Percentiles rank a stretch among this genome's conserved stretches.
Conservation (phyloP, 106 monocot species). For the Hemerocallis citrina region DNA sequence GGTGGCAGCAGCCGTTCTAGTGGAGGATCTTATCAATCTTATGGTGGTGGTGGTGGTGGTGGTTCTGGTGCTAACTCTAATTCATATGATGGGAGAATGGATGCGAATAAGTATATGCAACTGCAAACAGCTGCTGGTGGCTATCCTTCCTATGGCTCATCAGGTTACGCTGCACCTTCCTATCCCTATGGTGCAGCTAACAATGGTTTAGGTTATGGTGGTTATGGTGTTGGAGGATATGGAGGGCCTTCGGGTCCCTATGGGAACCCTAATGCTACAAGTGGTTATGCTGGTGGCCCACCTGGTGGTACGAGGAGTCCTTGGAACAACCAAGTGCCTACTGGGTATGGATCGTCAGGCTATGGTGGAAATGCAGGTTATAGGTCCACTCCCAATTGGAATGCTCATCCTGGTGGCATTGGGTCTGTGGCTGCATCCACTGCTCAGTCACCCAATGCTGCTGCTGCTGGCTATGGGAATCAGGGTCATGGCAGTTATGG, state of each 20-base stretch:
- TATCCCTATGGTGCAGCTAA: slow-evolving; percentile 65
- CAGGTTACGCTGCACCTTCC: slow-evolving; percentile 51
- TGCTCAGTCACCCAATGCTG: slow-evolving; percentile 42
- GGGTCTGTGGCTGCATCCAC: slow-evolving; percentile 26
- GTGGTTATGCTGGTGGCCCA: slow-evolving; percentile 60
- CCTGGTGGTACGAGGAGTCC: slow-evolving; percentile 56
- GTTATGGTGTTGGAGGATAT: not conserved
- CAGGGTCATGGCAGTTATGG: slow-evolving; percentile 77
- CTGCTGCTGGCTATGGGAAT: slow-evolving; percentile 50
- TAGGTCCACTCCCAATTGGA: slow-evolving; percentile 51
- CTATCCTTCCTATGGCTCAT: slow-evolving; percentile 30
- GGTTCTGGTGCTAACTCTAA: slow-evolving; percentile 31
- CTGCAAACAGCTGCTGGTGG: slow-evolving; percentile 42
- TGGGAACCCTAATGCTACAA: slow-evolving; percentile 10
- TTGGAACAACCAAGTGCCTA: slow-evolving; percentile 65
- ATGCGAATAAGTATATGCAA: slow-evolving; percentile 63
- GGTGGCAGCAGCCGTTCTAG: slow-evolving; percentile 33
- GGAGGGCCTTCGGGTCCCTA: not conserved
- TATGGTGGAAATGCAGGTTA: slow-evolving; percentile 59
- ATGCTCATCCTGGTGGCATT: slow-evolving; percentile 28
- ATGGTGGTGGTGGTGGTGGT: slow-evolving; percentile 15
- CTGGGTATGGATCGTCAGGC: slow-evolving; percentile 59
- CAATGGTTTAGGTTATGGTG: slow-evolving; percentile 32
- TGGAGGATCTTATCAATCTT: slow-evolving; percentile 50
- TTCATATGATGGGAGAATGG: slow-evolving; percentile 73